A percentile compares a stretch with the other conserved stretches of the same genome.
Conservation (phyloP, 2,329 filamentous ascomycete species). For the Ophiostoma novo-ulmi region DNA sequence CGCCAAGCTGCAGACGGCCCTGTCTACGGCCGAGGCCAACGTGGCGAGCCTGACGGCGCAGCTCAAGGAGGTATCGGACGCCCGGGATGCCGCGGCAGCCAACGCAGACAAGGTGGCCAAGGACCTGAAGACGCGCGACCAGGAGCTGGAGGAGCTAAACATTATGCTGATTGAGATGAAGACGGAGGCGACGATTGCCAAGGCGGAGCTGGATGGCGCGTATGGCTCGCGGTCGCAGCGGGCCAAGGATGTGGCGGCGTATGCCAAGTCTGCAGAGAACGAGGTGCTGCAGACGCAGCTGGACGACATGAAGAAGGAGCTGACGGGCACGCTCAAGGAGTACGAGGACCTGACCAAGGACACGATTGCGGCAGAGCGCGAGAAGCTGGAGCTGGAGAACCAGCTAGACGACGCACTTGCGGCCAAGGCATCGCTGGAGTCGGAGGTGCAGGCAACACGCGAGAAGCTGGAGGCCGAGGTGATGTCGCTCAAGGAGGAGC, state of each 20-base stretch:
- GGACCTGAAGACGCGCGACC: conserved; percentile 45
- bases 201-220: conserved; percentile 58
- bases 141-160: conserved; percentile 48
- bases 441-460: conserved; percentile 37
- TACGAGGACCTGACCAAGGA: conserved; percentile 51
- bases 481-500: conserved; percentile 45
- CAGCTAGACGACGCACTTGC: conserved; percentile 41
- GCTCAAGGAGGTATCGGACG: conserved; percentile 32
- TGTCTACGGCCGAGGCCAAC: conserved; percentile 38
- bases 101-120: conserved; percentile 39
- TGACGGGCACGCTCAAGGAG: conserved; percentile 47
- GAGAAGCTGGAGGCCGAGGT: conserved; percentile 42
- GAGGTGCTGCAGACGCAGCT: conserved; percentile 45
- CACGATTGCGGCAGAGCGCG: conserved; percentile 46
- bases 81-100: conserved; percentile 31
- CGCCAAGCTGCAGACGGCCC: conserved; percentile 37
- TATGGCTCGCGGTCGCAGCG: conserved; percentile 56
- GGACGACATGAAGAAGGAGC: conserved; percentile 47
- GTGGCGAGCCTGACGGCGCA: conserved; percentile 38
- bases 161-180: conserved; percentile 53
- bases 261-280: conserved; percentile 47
- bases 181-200: conserved; percentile 56
- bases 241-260: conserved; percentile 52
- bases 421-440: conserved; percentile 37
- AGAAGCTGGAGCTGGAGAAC: conserved; percentile 44